phyloP scores from a whole-genome alignment of 2,329 filamentous ascomycete species.

The Chaetoscypha palmicola region DNA sequence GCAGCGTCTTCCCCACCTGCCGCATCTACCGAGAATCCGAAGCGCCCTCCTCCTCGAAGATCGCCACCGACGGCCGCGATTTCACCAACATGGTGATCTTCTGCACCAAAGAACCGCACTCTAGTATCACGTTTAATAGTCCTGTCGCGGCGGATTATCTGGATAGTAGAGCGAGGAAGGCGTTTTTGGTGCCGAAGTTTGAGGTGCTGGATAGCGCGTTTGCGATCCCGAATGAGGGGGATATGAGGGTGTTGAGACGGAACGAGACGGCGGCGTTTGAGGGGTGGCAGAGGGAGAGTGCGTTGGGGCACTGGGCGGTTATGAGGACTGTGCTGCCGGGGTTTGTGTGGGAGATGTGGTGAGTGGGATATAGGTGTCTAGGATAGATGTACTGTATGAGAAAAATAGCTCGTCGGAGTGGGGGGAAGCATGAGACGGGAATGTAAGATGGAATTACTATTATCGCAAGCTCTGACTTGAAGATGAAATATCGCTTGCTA shows the following conservation, averaged over 20 bases:
- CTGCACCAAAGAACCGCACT: constrained; percentile 43
- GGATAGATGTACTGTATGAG: neutral
- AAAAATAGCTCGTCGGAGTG: neutral
- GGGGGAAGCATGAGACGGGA: neutral
- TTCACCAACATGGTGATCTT: constrained; percentile 98
- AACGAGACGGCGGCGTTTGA: constrained; percentile 62
- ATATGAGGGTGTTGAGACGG: constrained; percentile 48
- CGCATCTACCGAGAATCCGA: constrained; percentile 78
- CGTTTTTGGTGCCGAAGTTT: constrained; percentile 64
- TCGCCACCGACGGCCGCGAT: constrained; percentile 49
- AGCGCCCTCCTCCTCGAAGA: constrained; percentile 39
- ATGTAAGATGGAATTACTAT: no score
- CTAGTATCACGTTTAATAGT: constrained; percentile 55
- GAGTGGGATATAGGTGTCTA: constrained; percentile 21
- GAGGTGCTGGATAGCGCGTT: constrained; percentile 47
- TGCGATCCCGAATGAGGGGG: constrained; percentile 28
- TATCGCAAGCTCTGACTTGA: no score
- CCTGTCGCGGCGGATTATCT: constrained; percentile 61
- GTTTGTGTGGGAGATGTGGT: constrained; percentile 85
- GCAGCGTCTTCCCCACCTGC: constrained; percentile 76
- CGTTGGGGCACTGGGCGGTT: constrained; percentile 80
- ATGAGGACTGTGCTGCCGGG: constrained; percentile 80
- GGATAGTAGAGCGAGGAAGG: constrained; percentile 60
- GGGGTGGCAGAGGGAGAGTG: constrained; percentile 67
- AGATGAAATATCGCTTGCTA: no score